phyloP scores from a whole-genome alignment of 1,284 basidiomycete genomes.

The Pyrrhoderma noxium region DNA sequence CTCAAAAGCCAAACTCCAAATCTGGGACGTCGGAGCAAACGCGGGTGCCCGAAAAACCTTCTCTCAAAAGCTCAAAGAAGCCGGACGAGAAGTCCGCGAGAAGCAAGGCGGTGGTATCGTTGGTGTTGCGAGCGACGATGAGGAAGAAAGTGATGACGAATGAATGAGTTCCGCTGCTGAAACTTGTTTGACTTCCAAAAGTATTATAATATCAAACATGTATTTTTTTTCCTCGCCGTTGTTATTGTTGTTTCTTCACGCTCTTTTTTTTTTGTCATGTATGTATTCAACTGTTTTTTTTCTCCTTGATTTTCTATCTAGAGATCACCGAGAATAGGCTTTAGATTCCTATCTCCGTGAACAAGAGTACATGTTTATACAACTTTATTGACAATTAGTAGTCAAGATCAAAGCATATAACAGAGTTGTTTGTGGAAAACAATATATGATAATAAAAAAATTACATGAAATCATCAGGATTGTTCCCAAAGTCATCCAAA shows the following conservation, averaged over 20 bases:
- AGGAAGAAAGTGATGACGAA: constrained; percentile 59
- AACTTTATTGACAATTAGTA: too few relatives aligned
- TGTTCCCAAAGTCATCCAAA: constrained; percentile 73
- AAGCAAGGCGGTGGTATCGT: constrained; percentile 63
- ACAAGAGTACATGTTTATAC: neutral
- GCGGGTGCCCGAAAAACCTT: constrained; percentile 75
- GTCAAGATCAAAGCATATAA: too few relatives aligned
- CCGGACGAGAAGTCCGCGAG: constrained; percentile 61
- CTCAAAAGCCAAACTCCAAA: constrained; percentile 84
- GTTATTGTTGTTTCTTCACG: neutral
- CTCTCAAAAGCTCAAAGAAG: constrained; percentile 60
- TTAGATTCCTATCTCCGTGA: neutral
- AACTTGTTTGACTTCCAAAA: too few relatives aligned
- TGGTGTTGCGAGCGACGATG: constrained; percentile 49
- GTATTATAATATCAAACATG: neutral
- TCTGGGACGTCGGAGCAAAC: constrained; percentile 89
- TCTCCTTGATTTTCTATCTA: neutral
- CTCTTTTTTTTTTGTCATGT: neutral
- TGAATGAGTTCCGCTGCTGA: too few relatives aligned
- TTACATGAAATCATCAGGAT: constrained; percentile 72
- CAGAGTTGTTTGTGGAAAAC: neutral
- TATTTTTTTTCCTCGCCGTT: neutral
- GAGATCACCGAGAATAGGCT: neutral
- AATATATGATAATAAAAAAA: neutral
- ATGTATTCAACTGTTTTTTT: too few relatives aligned